A percentile compares a stretch with the other conserved stretches of the same genome.
These are phyloP conservation scores for Dictyostelium capitatum DNA, from an alignment of 78 protist genomes.

Conservation along the genomic window DNA sequence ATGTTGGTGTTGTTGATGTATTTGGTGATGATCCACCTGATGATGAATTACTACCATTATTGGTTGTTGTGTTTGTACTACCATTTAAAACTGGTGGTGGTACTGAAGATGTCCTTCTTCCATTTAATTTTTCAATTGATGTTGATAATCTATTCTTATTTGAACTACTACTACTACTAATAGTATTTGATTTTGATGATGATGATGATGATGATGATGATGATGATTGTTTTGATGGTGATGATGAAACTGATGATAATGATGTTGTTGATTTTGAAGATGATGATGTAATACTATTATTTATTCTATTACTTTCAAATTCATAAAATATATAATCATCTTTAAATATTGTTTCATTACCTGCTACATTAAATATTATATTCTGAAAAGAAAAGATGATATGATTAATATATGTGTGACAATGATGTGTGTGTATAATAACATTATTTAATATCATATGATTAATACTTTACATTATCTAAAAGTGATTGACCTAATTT, in stretches of 20 bases:
- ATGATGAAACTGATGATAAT: not conserved
- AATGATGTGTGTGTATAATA: no score
- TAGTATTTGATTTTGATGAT: not conserved
- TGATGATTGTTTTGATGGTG: not conserved
- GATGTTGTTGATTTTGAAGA: not conserved
- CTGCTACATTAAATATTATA: constrained; percentile 4
- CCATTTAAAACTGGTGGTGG: constrained; percentile 12
- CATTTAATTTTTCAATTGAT: not conserved
- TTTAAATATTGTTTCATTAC: constrained; percentile 20
- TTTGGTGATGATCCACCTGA: not conserved
- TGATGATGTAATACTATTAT: not conserved
- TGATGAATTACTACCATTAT: not conserved
- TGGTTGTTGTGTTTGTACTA: not conserved
- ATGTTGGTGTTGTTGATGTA: not conserved
- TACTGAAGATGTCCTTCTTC: constrained; percentile 9
- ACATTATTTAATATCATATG: no score
- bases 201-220: not conserved
- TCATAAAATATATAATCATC: constrained; percentile 74
- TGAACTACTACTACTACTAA: not conserved
- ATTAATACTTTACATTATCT: constrained; percentile 6
- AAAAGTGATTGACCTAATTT: constrained; percentile 54
- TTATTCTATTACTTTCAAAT: constrained; percentile 9
- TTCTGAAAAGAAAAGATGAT: not conserved
- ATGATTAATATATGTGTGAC: no score
- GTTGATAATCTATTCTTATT: not conserved